A percentile compares a stretch with the other conserved stretches of the same genome.
Evolutionary conservation across 129 eudicot species (phyloP).

Genomic region (Flaveria robusta): DNA sequence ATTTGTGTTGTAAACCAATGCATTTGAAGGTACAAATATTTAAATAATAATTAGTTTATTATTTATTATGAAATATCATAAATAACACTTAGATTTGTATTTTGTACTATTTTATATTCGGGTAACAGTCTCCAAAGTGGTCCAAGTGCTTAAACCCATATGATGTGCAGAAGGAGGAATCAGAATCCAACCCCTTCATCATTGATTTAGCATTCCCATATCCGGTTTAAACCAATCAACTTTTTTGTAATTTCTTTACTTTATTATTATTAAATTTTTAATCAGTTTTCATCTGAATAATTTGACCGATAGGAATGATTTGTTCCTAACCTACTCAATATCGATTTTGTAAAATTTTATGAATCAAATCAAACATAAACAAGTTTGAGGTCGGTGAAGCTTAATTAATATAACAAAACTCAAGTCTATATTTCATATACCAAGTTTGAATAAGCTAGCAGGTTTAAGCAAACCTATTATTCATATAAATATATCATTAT

Average conservation of each 20-base stretch:
- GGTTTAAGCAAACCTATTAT: too few species aligned
- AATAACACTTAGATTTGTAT: not conserved
- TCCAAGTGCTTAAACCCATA: slow-evolving; percentile 50
- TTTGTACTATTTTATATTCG: not conserved
- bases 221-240: slow-evolving; percentile 48
- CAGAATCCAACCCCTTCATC: slow-evolving; percentile 52
- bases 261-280: not conserved
- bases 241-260: not conserved
- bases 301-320: too few species aligned
- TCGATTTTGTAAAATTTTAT: too few species aligned
- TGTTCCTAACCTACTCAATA: too few species aligned
- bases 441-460: too few species aligned
- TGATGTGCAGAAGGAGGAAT: slow-evolving; percentile 40
- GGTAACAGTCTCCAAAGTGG: slow-evolving; percentile 50
- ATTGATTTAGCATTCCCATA: slow-evolving; percentile 61
- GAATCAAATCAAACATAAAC: too few species aligned
- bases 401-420: too few species aligned
- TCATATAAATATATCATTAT: too few species aligned
- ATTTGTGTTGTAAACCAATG: too few species aligned
- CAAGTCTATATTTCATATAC: too few species aligned
- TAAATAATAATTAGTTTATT: not conserved
- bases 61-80: not conserved
- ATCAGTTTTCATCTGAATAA: not conserved
- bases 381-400: too few species aligned
- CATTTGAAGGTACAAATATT: too few species aligned